phyloP scores from a whole-genome alignment of 176 grass and related monocot genomes.

The Musa schizocarpa region DNA sequence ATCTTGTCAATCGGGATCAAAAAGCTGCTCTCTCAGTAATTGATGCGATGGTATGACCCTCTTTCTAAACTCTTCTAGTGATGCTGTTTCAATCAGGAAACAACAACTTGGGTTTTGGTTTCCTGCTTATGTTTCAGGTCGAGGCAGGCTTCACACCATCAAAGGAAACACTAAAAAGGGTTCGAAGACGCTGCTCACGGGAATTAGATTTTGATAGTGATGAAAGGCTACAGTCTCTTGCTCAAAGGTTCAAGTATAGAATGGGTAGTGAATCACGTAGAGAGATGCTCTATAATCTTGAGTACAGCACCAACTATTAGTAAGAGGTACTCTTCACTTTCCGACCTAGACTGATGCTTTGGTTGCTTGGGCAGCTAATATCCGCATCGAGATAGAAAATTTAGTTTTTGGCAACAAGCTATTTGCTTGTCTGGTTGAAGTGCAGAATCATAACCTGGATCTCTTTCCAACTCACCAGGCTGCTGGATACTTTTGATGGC shows the following conservation, averaged over 20 bases:
- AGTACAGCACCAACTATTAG: conserved; percentile 51
- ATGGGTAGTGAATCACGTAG: conserved; percentile 64
- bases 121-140: not conserved
- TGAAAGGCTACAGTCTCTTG: conserved; percentile 43
- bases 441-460: not conserved
- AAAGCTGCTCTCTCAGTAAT: conserved; percentile 69
- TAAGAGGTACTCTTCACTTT: conserved; percentile 21
- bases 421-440: not conserved
- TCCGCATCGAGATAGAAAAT: not conserved
- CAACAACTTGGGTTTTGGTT: not conserved
- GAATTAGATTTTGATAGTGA: conserved; percentile 64
- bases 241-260: conserved; percentile 49
- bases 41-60: conserved; percentile 45
- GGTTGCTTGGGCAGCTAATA: not conserved
- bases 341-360: not conserved
- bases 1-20: conserved; percentile 66
- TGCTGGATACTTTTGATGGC: not conserved
- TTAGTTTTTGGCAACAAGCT: not conserved
- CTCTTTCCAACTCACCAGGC: not conserved
- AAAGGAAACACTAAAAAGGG: conserved; percentile 66
- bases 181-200: conserved; percentile 73
- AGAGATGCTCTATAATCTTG: conserved; percentile 60
- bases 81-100: not conserved
- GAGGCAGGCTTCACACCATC: conserved; percentile 36
- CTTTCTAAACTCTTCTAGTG: conserved; percentile 1